Evolutionary conservation across 176 grass and related monocot genomes (phyloP).

Genomic region (Canna indica): DNA sequence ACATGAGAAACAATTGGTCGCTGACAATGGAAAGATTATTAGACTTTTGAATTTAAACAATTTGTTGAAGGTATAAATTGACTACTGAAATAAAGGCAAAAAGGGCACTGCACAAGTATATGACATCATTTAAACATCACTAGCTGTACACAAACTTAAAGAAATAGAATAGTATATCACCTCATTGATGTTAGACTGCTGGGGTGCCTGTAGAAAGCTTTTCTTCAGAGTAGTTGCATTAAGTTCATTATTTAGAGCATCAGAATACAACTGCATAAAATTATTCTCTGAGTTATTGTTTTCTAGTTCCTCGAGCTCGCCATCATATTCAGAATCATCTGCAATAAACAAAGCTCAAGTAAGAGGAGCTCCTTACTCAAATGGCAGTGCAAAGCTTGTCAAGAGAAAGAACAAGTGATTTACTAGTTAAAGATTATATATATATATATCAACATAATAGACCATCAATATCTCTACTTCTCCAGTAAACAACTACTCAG

Average conservation of each 20-base stretch:
- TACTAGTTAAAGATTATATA: no score
- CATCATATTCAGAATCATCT: constrained; percentile 78
- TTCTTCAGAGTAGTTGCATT: constrained; percentile 59
- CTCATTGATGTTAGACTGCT: constrained; percentile 28
- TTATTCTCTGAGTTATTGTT: constrained; percentile 31
- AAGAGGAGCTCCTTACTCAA: not conserved
- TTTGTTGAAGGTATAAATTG: not conserved
- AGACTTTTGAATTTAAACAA: not conserved
- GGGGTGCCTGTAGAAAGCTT: constrained; percentile 53
- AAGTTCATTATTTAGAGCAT: constrained; percentile 80
- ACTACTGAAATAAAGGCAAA: not conserved
- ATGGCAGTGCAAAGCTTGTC: not conserved
- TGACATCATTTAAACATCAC: constrained; percentile 3
- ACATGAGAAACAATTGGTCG: not conserved
- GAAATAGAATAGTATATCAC: constrained; percentile 26
- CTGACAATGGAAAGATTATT: not conserved
- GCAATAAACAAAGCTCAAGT: not conserved
- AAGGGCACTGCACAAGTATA: not conserved
- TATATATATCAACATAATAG: not conserved
- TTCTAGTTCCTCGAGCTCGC: constrained; percentile 45
- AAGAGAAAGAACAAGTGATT: not conserved
- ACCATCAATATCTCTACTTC: not conserved
- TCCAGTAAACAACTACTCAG: no score
- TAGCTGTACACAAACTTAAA: not conserved
- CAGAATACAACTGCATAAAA: constrained; percentile 85